Evolutionary conservation across 2,329 filamentous ascomycete genomes (phyloP).

Genomic region (Penicillium sp.): DNA sequence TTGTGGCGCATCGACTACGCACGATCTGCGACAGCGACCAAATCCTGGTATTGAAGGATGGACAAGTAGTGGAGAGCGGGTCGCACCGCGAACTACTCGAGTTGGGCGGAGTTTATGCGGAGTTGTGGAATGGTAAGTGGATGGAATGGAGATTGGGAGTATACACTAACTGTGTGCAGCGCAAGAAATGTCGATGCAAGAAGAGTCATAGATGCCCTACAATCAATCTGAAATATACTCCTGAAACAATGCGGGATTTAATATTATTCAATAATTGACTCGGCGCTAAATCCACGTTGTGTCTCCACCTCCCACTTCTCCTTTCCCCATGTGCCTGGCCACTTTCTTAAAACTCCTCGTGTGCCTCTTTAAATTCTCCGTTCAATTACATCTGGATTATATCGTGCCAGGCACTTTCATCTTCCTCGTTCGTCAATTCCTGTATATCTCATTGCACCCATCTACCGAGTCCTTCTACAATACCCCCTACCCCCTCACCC

Average conservation of each 20-base stretch:
- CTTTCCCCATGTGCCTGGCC: constrained; percentile 1
- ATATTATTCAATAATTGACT: too few relatives aligned
- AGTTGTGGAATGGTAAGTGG: constrained; percentile 78
- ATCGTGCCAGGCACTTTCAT: too few relatives aligned
- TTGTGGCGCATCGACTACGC: constrained; percentile 83
- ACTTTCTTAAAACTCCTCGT: too few relatives aligned
- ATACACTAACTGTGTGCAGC: constrained; percentile 37
- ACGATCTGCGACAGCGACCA: constrained; percentile 91
- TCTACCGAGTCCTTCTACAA: too few relatives aligned
- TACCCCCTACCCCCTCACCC: too few relatives aligned
- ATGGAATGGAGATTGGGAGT: not conserved
- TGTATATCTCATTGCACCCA: too few relatives aligned
- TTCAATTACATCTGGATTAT: too few relatives aligned
- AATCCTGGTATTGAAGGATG: constrained; percentile 84
- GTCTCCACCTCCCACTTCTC: not conserved
- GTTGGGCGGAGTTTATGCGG: constrained; percentile 65
- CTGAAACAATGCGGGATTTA: too few relatives aligned
- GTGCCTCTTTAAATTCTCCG: too few relatives aligned
- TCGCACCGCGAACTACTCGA: constrained; percentile 82
- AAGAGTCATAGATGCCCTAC: not conserved
- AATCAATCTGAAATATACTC: too few relatives aligned
- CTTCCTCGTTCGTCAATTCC: too few relatives aligned
- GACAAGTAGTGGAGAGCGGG: constrained; percentile 78
- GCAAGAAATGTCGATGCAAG: constrained; percentile 53
- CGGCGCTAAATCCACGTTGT: not conserved